Percentiles rank a stretch among this genome's conserved stretches.
These are phyloP conservation scores for Rhododendron kiyosumense DNA, from an alignment of 148 eudicot genomes.

Conservation along the genomic window DNA sequence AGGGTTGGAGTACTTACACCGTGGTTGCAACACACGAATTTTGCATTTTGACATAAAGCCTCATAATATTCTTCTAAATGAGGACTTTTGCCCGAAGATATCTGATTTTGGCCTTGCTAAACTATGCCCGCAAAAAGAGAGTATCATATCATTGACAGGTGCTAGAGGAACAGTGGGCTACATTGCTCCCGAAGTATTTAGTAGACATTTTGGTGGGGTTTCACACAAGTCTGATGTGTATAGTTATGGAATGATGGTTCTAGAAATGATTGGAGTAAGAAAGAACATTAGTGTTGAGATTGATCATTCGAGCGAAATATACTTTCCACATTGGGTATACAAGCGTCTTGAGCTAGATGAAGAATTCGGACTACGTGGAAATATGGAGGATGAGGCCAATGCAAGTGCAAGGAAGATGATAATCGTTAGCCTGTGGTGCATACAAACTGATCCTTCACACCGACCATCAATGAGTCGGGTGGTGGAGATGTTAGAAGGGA, in stretches of 20 bases:
- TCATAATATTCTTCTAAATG: not conserved
- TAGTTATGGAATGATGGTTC: conserved; percentile 3
- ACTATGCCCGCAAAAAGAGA: not conserved
- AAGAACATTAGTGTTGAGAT: not conserved
- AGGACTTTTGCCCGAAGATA: not conserved
- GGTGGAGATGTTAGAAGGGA: conserved; percentile 1
- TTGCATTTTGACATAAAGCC: not conserved
- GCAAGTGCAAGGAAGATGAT: conserved; percentile 4
- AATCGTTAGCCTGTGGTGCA: not conserved
- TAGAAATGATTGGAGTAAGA: not conserved
- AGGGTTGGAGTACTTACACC: too few species aligned
- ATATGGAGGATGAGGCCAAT: not conserved
- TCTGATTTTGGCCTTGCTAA: conserved; percentile 6
- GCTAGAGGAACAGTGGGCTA: not conserved
- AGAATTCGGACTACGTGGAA: not conserved
- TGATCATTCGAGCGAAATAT: not conserved
- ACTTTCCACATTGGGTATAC: not conserved
- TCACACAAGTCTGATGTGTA: not conserved
- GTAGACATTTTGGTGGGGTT: not conserved
- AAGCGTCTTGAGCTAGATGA: not conserved
- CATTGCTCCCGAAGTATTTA: not conserved
- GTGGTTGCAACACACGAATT: too few species aligned
- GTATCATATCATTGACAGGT: not conserved
- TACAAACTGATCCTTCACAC: not conserved
- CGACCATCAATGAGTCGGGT: not conserved